Base-by-base conservation (phyloP, 108 stramenopile genomes). In the Skeletonema tropicum region DNA sequence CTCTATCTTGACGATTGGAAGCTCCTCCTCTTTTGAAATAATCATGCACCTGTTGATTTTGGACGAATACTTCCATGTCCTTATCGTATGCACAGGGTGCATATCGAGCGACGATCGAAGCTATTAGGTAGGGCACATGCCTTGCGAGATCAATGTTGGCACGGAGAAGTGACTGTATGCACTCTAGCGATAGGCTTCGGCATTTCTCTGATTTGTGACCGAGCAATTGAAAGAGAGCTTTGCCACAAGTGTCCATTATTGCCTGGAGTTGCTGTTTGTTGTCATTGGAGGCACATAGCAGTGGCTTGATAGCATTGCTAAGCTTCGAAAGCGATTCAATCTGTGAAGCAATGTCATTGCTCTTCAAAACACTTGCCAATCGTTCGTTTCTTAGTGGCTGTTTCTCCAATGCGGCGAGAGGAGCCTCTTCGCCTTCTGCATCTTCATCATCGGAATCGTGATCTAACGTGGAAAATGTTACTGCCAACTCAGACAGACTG, bases 11-110 rank as follows among this genome's bases (percentile, higher is more conserved):
- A 12, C 87, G 66, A 68, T 66, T 71, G 0, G 60, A 57, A 17
- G 90, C 90, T 46, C 79, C 85, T 15, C 90, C 90, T 63, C 90
- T 57, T 38, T 77, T 83, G 82, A 80, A 85, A 55, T 68, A 85
- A 3, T 87, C 87, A 46, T 88, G 88, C 19, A 15, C 69, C 19
- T 76, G 61, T 14, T 45, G 15, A 38, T 88, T 83, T 64, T 79
- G 80, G 35, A 90, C 84, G 68, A 90, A 90, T 9, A 90, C 79
- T 39, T 87, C 65, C 82, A 82, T 64, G 8, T 84, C 83, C 39
- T 79, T 77, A 74, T 90, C 90, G 46, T 87, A 81, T 19, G 38
- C 60, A 32, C 65, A 68, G 33, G 70, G 61, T 5, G 87, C 71
- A 41, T 66, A 85, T 30, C 90, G 82, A 25, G 73, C 62, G 32